Evolutionary conservation across 2,329 filamentous ascomycete genomes (phyloP), one percentile per base, ranked within the genome.

Genomic region (Metarhizium robertsii): DNA sequence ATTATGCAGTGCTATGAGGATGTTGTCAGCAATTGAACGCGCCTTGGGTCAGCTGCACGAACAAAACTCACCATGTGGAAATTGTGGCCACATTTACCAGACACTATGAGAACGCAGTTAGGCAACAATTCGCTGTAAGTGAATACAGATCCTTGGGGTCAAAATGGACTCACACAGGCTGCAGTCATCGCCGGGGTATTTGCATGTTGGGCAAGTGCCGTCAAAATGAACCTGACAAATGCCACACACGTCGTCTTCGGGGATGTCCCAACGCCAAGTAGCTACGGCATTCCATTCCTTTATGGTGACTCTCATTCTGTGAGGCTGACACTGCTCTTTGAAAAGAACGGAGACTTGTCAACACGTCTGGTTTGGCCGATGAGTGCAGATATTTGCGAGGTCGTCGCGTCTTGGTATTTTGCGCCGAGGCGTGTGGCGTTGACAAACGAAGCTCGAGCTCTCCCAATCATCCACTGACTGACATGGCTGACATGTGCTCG

Each of bases 211-310:
- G 76, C 94, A 99, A 30, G 94, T 97, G 57, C 92, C 92, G 70
- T 99, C 94, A 69, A 97, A 99, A 66, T 96, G 89, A 59, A 95
- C 92, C 69, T 95, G 92, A 73, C 94, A 99, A 74, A 99, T 99
- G 65, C 94, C 94, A 65, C 94, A 99, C 60, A 97, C 92, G 69
- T 99, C 92, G 74, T 96, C 92, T 65, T 96, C 91, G 29, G 92
- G 91, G 66, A 97, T 89, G 69, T 97, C 90, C 94, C 94, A 99
- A 61, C 90, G 86, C 94, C 94, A 99, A 55, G 91, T 92, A 18
- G 94, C 94, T 59, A 99, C 90, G 4, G 91, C 88, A 66, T 94
- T 87, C 90, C 92, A 97, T 68, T 90, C 83, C 66, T 87, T 89
- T 73, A 97, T 94, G 50, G 85, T 94, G 75, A 97, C 90, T 74